These are phyloP conservation scores for Stevia rebaudiana DNA, from an alignment of 140 eudicot species.

Conservation along the genomic window DNA sequence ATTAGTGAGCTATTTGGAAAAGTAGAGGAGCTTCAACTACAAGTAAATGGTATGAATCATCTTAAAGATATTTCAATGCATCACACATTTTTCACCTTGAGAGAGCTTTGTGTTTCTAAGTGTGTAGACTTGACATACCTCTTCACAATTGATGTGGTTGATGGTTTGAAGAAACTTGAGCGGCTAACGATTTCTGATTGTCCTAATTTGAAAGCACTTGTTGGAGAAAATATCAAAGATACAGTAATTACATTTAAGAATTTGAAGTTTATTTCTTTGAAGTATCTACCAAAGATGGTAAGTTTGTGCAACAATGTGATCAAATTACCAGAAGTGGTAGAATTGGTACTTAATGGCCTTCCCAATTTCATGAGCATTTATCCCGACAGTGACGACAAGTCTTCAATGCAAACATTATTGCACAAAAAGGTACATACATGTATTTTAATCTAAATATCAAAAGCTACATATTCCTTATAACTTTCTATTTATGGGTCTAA, in stretches of 20 bases:
- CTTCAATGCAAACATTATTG: neutral
- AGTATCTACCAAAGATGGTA: neutral
- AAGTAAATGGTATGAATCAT: neutral
- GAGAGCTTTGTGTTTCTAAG: neutral
- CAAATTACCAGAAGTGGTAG: neutral
- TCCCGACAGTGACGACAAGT: neutral
- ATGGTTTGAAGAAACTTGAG: conserved; percentile 2
- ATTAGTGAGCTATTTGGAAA: neutral
- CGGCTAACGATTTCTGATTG: neutral
- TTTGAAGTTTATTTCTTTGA: neutral
- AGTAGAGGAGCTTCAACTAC: neutral
- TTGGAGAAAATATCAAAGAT: neutral
- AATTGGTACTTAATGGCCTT: neutral
- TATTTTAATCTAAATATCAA: too few species aligned
- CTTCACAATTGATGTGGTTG: conserved; percentile 1
- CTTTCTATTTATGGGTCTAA: too few species aligned
- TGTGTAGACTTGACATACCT: conserved; percentile 2
- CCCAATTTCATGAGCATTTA: conserved; percentile 1
- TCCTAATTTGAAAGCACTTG: neutral
- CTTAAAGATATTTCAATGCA: conserved; percentile 1
- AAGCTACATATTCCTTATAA: neutral
- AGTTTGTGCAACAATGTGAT: neutral
- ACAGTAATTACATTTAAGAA: neutral
- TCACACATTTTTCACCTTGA: neutral
- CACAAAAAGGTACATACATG: neutral